Evolutionary conservation across 2,329 filamentous ascomycete genomes (phyloP).

Genomic region (Fusarium paranaense): DNA sequence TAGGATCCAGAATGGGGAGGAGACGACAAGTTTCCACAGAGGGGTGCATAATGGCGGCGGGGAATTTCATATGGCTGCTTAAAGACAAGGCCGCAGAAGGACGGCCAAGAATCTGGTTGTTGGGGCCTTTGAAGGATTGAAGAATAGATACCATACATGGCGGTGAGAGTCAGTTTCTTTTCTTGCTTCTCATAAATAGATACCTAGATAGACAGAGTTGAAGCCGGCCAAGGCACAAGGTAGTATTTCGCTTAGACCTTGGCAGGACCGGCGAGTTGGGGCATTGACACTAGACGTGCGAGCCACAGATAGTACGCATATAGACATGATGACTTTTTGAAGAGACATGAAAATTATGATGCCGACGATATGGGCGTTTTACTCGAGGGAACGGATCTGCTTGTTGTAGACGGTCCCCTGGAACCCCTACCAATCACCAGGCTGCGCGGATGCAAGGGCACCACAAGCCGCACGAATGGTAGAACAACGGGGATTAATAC

Average conservation of each 20-base stretch:
- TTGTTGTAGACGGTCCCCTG: background rate
- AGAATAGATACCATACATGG: conserved; percentile 36
- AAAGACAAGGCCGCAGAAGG: conserved; percentile 3
- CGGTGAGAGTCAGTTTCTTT: conserved; percentile 12
- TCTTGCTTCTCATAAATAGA: conserved; percentile 6
- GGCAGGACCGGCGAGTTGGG: background rate
- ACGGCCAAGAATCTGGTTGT: background rate
- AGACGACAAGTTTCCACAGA: conserved; percentile 12
- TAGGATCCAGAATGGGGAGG: conserved; percentile 15
- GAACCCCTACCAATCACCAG: background rate
- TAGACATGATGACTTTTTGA: conserved; percentile 7
- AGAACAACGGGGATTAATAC: conserved; percentile 11
- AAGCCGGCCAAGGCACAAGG: conserved; percentile 1
- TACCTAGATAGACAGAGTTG: conserved; percentile 13
- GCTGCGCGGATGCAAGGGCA: background rate
- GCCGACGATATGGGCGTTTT: background rate
- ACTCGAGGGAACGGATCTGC: background rate
- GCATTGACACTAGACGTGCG: background rate
- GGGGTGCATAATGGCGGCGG: conserved; percentile 9
- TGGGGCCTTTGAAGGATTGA: background rate
- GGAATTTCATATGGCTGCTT: conserved; percentile 22
- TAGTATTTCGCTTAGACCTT: background rate
- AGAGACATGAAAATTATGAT: background rate
- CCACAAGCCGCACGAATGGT: background rate
- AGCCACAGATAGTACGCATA: background rate